Evolutionary conservation across 202 grass and related monocot species (phyloP).

Genomic region (Panicum hallii): DNA sequence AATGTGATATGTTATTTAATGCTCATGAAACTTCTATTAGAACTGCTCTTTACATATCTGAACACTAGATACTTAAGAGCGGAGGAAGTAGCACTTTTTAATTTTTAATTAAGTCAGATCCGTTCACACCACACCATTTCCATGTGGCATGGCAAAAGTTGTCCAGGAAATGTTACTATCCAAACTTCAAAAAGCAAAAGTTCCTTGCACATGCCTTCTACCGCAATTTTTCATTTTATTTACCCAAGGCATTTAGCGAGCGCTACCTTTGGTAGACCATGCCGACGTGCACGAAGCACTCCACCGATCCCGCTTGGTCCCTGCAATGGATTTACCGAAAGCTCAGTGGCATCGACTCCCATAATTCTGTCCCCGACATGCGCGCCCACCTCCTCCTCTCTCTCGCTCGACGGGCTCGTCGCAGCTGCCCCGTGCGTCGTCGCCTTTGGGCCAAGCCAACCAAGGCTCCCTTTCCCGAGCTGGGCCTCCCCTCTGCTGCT

Average conservation of each 20-base stretch:
- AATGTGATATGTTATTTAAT: too few relatives aligned
- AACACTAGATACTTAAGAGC: too few relatives aligned
- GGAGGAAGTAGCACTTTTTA: too few relatives aligned
- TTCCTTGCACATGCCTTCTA: neutral
- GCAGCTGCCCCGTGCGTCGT: neutral
- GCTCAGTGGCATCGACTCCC: slow-evolving; percentile 33
- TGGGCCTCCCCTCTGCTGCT: neutral
- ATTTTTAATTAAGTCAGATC: too few relatives aligned
- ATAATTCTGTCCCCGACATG: slow-evolving; percentile 41
- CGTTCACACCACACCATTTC: neutral
- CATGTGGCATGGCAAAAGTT: neutral
- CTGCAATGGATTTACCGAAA: slow-evolving; percentile 16
- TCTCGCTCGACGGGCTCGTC: slow-evolving; percentile 35
- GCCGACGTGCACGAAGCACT: neutral
- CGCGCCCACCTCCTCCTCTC: neutral
- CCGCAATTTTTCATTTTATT: neutral
- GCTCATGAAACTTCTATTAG: too few relatives aligned
- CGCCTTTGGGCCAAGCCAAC: slow-evolving; percentile 25
- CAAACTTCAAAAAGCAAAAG: neutral
- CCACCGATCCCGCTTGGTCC: neutral
- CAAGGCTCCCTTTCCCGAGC: neutral
- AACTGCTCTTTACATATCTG: too few relatives aligned
- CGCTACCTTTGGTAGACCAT: neutral
- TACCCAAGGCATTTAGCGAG: neutral
- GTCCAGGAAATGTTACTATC: neutral